Evolutionary conservation across 768 basidiomycete species (phyloP).

Genomic region (Pulveroboletus sp.): DNA sequence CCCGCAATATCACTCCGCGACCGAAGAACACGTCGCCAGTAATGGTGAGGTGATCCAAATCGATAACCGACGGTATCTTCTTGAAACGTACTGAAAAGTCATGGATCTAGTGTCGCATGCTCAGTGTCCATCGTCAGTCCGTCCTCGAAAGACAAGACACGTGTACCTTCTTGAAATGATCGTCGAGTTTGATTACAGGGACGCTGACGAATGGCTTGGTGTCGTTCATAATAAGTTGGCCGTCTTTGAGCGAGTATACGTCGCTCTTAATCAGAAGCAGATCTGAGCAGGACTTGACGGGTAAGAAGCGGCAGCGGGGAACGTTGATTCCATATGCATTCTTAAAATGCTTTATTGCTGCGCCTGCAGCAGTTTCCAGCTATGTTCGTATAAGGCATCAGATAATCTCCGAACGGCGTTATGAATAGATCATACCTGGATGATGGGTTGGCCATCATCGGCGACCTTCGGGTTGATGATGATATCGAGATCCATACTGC

Average conservation of each 20-base stretch:
- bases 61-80: constrained; percentile 86
- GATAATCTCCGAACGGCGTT: constrained; percentile 5
- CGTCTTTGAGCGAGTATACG: constrained; percentile 87
- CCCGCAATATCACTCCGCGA: constrained; percentile 77
- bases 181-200: constrained; percentile 96
- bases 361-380: constrained; percentile 91
- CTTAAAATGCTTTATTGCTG: constrained; percentile 90
- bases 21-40: constrained; percentile 91
- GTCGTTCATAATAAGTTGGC: constrained; percentile 81
- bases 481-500: constrained; percentile 89
- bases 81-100: constrained; percentile 95
- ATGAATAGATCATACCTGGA: constrained; percentile 48
- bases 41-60: constrained; percentile 92
- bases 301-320: constrained; percentile 89
- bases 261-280: constrained; percentile 88
- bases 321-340: constrained; percentile 94
- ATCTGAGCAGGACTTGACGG: constrained; percentile 85
- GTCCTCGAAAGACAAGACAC: neutral
- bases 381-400: constrained; percentile 21
- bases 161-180: constrained; percentile 90
- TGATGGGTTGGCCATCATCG: constrained; percentile 81
- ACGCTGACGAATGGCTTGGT: constrained; percentile 79
- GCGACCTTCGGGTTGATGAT: constrained; percentile 89
- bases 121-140: neutral
- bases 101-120: constrained; percentile 48